Percentiles rank a stretch among this genome's conserved stretches.
Evolutionary conservation across 257 asterid species (phyloP).

Genomic region (Scutellaria baicalensis): DNA sequence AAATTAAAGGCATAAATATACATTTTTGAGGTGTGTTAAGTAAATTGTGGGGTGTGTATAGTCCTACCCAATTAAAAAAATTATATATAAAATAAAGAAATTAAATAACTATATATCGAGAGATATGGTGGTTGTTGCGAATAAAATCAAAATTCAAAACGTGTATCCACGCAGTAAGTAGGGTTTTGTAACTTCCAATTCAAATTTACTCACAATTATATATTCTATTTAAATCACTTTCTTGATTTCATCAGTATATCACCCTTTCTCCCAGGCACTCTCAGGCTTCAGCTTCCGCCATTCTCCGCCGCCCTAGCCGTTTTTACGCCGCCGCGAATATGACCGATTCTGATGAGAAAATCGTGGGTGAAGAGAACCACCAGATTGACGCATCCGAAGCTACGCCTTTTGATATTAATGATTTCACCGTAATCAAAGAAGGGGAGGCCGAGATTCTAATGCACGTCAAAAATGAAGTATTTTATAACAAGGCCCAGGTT

Average conservation of each 20-base stretch:
- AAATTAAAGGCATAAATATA: no score
- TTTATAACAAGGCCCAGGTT: slow-evolving; percentile 92
- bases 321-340: slow-evolving; percentile 18
- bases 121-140: no score
- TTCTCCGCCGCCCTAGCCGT: background rate
- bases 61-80: no score
- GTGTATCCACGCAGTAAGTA: background rate
- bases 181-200: slow-evolving; percentile 11
- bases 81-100: no score
- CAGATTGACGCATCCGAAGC: slow-evolving; percentile 11
- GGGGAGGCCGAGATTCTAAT: slow-evolving; percentile 95
- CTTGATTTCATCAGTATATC: background rate
- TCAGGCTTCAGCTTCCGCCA: background rate
- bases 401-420: slow-evolving; percentile 56
- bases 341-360: slow-evolving; percentile 31
- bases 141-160: no score
- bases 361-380: slow-evolving; percentile 33
- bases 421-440: slow-evolving; percentile 63
- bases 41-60: no score
- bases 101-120: no score
- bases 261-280: no score
- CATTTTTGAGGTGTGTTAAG: no score
- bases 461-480: slow-evolving; percentile 87
- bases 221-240: background rate
- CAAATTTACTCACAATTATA: background rate